These are phyloP conservation scores for Collybiopsis confluens DNA, from an alignment of 768 basidiomycete species.

Conservation along the genomic window DNA sequence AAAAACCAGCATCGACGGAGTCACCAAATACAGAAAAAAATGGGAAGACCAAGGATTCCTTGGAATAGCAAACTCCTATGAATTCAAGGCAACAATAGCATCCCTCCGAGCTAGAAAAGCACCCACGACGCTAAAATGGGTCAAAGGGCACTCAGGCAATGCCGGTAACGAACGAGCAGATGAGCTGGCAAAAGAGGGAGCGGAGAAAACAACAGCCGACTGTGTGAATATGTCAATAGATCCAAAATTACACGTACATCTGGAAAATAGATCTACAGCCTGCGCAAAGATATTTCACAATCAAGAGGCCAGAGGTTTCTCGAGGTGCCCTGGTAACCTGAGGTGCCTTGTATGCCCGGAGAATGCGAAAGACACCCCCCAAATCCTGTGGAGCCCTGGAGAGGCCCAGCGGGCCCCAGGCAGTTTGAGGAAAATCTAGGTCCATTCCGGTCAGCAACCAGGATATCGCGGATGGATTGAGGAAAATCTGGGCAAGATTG, in stretches of 20 bases:
- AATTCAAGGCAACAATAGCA: not conserved
- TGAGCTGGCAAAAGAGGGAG: slow-evolving; percentile 14
- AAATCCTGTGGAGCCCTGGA: too few relatives aligned
- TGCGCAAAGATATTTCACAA: too few relatives aligned
- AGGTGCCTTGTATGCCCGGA: too few relatives aligned
- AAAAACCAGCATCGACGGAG: slow-evolving; percentile 8
- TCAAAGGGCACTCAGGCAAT: slow-evolving; percentile 18
- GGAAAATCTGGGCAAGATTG: too few relatives aligned
- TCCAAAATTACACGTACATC: slow-evolving; percentile 6
- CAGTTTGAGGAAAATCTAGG: too few relatives aligned
- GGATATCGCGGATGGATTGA: too few relatives aligned
- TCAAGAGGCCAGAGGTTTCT: too few relatives aligned
- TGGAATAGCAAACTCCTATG: not conserved
- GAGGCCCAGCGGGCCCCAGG: too few relatives aligned
- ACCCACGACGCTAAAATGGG: slow-evolving; percentile 18
- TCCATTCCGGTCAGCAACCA: too few relatives aligned
- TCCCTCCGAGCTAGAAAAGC: slow-evolving; percentile 9
- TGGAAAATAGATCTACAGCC: too few relatives aligned
- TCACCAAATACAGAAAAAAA: slow-evolving; percentile 3
- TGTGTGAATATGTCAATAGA: not conserved
- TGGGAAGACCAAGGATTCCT: slow-evolving; percentile 9
- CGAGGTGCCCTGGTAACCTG: too few relatives aligned
- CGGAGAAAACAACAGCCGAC: slow-evolving; percentile 9
- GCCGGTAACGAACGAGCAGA: slow-evolving; percentile 23
- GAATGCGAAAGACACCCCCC: too few relatives aligned